A percentile compares a stretch with the other conserved stretches of the same genome.
These are phyloP conservation scores for Hanseniaspora singularis DNA, from an alignment of 805 yeast species.

Conservation along the genomic window DNA sequence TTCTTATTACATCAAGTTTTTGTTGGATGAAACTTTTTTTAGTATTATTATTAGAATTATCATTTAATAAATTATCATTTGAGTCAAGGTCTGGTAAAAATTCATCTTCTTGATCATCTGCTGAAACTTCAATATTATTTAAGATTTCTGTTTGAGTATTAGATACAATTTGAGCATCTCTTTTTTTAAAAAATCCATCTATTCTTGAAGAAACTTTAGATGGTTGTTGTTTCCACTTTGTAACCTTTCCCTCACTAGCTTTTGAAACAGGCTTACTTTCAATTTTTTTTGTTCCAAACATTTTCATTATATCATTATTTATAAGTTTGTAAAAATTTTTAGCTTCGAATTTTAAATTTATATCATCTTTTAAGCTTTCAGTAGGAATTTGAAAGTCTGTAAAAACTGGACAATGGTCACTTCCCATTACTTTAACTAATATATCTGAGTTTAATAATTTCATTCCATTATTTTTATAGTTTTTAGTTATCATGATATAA, in stretches of 20 bases:
- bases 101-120: constrained; percentile 1
- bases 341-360: constrained; percentile 42
- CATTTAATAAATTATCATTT: too few species aligned
- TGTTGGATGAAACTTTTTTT: constrained; percentile 11
- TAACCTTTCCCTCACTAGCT: too few species aligned
- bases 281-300: constrained; percentile 27
- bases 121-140: too few species aligned
- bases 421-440: constrained; percentile 64
- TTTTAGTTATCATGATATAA: constrained; percentile 44
- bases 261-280: too few species aligned
- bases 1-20: constrained; percentile 5
- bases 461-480: constrained; percentile 24
- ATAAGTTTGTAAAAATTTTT: constrained; percentile 35
- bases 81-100: too few species aligned
- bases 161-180: constrained; percentile 2
- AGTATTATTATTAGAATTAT: too few species aligned
- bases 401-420: constrained; percentile 89
- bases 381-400: constrained; percentile 42
- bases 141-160: too few species aligned
- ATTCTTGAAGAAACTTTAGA: neutral
- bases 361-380: neutral
- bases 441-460: constrained; percentile 32
- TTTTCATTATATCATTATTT: constrained; percentile 28
- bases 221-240: neutral
- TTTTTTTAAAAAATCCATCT: constrained; percentile 15